Evolutionary conservation across 2,329 filamentous ascomycete genomes (phyloP).

Genomic region (Didymella glomerata): DNA sequence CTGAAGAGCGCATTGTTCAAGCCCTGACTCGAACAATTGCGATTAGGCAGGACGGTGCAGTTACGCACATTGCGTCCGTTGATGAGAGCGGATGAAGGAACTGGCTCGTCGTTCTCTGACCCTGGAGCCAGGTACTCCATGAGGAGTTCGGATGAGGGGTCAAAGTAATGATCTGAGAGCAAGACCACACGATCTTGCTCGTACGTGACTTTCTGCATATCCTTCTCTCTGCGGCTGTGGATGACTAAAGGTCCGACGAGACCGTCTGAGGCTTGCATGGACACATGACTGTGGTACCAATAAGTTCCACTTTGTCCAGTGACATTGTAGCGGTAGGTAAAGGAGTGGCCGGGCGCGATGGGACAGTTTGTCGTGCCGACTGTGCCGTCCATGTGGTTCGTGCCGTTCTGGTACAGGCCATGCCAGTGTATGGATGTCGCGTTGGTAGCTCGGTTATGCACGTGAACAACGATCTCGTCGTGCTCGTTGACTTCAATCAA

Average conservation of each 20-base stretch:
- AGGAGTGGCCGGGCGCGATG: conserved; percentile 60
- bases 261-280: conserved; percentile 55
- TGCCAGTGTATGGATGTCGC: conserved; percentile 71
- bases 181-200: conserved; percentile 68
- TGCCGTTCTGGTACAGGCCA: conserved; percentile 62
- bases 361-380: conserved; percentile 61
- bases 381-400: conserved; percentile 64
- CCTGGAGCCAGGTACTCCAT: conserved; percentile 62
- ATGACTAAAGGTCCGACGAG: conserved; percentile 51
- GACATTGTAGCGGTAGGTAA: conserved; percentile 45
- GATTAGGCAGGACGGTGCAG: conserved; percentile 49
- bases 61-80: conserved; percentile 53
- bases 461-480: conserved; percentile 72
- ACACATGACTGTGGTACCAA: conserved; percentile 51
- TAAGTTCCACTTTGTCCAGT: conserved; percentile 50
- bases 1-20: conserved; percentile 42
- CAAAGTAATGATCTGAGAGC: conserved; percentile 74
- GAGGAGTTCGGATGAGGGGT: conserved; percentile 58
- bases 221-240: conserved; percentile 53
- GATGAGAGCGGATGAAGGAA: conserved; percentile 55
- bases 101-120: conserved; percentile 65
- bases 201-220: conserved; percentile 52
- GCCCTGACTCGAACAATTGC: conserved; percentile 49
- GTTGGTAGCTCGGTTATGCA: conserved; percentile 63
- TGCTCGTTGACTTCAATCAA: conserved; percentile 62